A percentile compares a stretch with the other conserved stretches of the same genome.
These are phyloP conservation scores for Copromyces sp. DNA, from an alignment of 495 filamentous ascomycete species.

Conservation along the genomic window DNA sequence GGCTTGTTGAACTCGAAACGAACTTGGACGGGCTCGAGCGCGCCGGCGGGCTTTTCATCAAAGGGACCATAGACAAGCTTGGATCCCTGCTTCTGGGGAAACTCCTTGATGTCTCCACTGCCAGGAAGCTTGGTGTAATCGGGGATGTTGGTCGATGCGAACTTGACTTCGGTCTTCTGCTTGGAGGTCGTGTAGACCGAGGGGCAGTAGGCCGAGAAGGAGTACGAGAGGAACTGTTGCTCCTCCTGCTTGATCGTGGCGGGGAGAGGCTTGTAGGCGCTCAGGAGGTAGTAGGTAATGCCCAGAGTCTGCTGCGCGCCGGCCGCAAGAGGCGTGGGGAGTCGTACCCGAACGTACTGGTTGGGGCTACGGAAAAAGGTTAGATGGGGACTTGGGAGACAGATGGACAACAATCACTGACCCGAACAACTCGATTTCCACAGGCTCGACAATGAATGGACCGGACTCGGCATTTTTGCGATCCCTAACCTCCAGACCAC, in stretches of 20 bases:
- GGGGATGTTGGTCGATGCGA: constrained; percentile 65
- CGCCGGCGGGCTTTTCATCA: constrained; percentile 62
- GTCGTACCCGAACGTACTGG: constrained; percentile 74
- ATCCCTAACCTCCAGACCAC: constrained; percentile 81
- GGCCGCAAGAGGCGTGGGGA: constrained; percentile 64
- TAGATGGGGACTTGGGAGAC: not conserved
- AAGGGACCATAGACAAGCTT: constrained; percentile 93
- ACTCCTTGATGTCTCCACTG: constrained; percentile 48
- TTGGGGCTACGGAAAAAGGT: constrained; percentile 45
- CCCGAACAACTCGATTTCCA: constrained; percentile 55
- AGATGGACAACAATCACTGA: constrained; percentile 16
- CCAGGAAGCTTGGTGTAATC: constrained; percentile 70
- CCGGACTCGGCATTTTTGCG: constrained; percentile 65
- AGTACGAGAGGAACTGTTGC: constrained; percentile 75
- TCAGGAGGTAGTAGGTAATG: constrained; percentile 72
- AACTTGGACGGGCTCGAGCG: constrained; percentile 57
- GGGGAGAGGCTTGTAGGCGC: constrained; percentile 66
- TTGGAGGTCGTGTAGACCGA: constrained; percentile 77
- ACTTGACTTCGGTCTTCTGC: constrained; percentile 95
- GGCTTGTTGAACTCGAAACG: constrained; percentile 96
- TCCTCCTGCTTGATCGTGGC: constrained; percentile 69
- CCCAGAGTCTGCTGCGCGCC: constrained; percentile 72
- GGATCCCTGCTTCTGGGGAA: constrained; percentile 73
- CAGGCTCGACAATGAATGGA: constrained; percentile 56
- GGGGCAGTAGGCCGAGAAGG: constrained; percentile 69